Percentiles rank a stretch among this genome's conserved stretches.
Evolutionary conservation across 257 asterid species (phyloP).

Genomic region (Ilex aquifolium): DNA sequence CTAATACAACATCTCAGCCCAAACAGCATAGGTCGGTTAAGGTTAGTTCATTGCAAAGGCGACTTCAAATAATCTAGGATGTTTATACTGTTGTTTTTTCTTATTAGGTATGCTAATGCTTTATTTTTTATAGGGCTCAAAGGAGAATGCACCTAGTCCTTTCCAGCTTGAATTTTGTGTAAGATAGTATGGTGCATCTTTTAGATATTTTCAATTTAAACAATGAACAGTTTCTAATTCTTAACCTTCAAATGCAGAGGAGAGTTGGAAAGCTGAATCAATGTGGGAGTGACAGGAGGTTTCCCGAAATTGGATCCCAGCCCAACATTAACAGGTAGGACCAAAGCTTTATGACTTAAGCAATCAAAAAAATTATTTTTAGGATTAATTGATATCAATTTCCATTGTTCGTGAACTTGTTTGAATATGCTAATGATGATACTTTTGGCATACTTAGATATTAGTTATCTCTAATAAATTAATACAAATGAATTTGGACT

Average conservation of each 20-base stretch:
- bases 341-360: not conserved
- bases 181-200: slow-evolving; percentile 11
- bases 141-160: slow-evolving; percentile 38
- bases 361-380: not conserved
- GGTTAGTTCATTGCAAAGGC: slow-evolving; percentile 30
- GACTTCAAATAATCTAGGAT: not conserved
- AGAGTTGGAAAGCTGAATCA: slow-evolving; percentile 47
- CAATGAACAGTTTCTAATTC: not conserved
- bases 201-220: not conserved
- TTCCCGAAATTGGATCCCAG: slow-evolving; percentile 30
- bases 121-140: slow-evolving; percentile 28
- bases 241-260: slow-evolving; percentile 29
- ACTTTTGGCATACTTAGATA: too few relatives aligned
- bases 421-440: too few relatives aligned
- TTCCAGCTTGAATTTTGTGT: slow-evolving; percentile 49
- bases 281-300: slow-evolving; percentile 40
- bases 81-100: not conserved
- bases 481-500: too few relatives aligned
- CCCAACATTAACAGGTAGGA: slow-evolving; percentile 47
- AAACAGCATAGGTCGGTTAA: slow-evolving; percentile 23
- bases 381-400: not conserved
- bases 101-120: not conserved
- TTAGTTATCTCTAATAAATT: too few relatives aligned
- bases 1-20: slow-evolving; percentile 18
- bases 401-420: not conserved